These are phyloP conservation scores for Chaetomium fimeti DNA, from an alignment of 495 filamentous ascomycete genomes.

Conservation along the genomic window DNA sequence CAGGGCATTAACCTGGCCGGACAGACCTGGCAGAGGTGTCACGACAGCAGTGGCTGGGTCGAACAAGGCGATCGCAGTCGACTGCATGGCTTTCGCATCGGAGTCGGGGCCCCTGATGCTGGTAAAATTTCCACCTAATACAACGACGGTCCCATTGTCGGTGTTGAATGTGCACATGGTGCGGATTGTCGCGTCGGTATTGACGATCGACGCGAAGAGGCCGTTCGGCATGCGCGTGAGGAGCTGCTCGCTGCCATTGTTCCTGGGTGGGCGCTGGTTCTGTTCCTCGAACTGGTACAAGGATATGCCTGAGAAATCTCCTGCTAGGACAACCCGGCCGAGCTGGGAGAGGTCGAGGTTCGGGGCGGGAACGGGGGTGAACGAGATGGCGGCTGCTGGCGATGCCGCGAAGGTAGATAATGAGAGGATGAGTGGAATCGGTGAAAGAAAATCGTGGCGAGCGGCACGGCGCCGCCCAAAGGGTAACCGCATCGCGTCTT, in stretches of 20 bases:
- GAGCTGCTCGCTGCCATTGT: constrained; percentile 78
- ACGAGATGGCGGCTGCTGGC: constrained; percentile 60
- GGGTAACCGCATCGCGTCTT: constrained; percentile 43
- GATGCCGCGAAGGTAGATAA: constrained; percentile 45
- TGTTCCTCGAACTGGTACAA: constrained; percentile 84
- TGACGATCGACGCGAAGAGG: constrained; percentile 66
- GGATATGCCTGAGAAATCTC: constrained; percentile 88
- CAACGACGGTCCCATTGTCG: constrained; percentile 65
- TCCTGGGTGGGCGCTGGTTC: constrained; percentile 60
- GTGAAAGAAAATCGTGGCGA: constrained; percentile 30
- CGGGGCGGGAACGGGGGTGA: constrained; percentile 67
- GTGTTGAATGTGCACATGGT: constrained; percentile 80
- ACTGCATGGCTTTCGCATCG: constrained; percentile 48
- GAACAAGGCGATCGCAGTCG: constrained; percentile 77
- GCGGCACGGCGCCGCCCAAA: constrained; percentile 38
- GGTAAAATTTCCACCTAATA: constrained; percentile 96
- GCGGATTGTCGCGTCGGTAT: constrained; percentile 77
- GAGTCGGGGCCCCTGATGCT: constrained; percentile 62
- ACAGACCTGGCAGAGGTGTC: constrained; percentile 71
- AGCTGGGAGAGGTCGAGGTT: constrained; percentile 79
- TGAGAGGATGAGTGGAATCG: constrained; percentile 36
- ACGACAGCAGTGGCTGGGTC: constrained; percentile 65
- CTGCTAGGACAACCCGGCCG: constrained; percentile 81
- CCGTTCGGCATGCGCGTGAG: constrained; percentile 84
- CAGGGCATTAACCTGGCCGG: constrained; percentile 74